These are phyloP conservation scores for Alternaria triticina DNA, from an alignment of 2,329 filamentous ascomycete genomes.

Conservation along the genomic window DNA sequence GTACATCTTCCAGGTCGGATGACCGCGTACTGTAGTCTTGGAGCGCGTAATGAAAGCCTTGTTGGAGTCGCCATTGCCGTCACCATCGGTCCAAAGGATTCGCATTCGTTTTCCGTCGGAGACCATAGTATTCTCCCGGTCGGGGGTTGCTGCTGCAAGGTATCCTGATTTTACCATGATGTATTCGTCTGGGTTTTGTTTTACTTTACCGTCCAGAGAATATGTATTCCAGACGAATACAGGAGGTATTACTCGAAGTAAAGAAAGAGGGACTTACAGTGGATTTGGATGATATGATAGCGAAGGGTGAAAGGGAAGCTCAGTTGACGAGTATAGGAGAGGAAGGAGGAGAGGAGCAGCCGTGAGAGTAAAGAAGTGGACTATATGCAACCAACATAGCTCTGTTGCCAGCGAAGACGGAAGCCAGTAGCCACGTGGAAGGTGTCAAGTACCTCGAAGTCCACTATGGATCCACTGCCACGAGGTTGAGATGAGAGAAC, in stretches of 20 bases:
- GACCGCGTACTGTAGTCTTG: conserved; percentile 21
- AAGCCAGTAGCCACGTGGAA: neutral
- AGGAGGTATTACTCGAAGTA: too few relatives aligned
- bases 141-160: conserved; percentile 6
- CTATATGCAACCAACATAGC: too few relatives aligned
- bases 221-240: neutral
- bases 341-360: neutral
- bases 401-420: neutral
- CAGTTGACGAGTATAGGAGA: neutral
- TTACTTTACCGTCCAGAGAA: neutral
- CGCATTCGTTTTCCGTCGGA: conserved; percentile 41
- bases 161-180: conserved; percentile 2
- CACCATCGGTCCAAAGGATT: conserved; percentile 47
- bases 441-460: neutral
- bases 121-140: conserved; percentile 19
- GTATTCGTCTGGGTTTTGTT: neutral
- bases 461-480: neutral
- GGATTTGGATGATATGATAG: neutral
- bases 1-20: conserved; percentile 51
- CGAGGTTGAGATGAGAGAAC: neutral
- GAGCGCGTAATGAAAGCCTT: conserved; percentile 24
- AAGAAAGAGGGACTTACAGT: neutral
- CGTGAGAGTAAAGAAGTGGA: neutral
- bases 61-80: conserved; percentile 44
- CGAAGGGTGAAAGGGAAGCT: neutral